Conservation (phyloP, 2,329 filamentous ascomycete genomes). For the Zasmidium citrigriseum region DNA sequence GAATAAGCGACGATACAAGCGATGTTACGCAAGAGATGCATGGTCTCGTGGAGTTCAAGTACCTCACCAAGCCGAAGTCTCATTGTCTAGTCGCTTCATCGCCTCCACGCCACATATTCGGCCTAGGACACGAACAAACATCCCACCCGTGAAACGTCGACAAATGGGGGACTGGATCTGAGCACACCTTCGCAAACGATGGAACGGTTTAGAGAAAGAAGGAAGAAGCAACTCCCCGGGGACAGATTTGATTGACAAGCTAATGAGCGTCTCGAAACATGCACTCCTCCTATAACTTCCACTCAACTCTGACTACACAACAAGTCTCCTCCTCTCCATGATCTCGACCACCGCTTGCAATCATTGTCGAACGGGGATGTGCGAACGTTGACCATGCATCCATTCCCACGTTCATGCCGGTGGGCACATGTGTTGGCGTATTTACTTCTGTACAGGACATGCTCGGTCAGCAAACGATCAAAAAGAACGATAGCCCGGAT, state of each 20-base stretch:
- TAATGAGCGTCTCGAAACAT: constrained; percentile 15
- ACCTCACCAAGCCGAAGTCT: too few relatives aligned
- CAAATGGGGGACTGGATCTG: too few relatives aligned
- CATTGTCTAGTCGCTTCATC: too few relatives aligned
- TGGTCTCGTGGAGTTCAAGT: too few relatives aligned
- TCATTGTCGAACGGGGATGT: constrained; percentile 7
- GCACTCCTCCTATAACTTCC: background rate
- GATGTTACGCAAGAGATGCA: too few relatives aligned
- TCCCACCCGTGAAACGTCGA: too few relatives aligned
- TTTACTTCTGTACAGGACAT: constrained; percentile 7
- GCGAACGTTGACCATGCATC: constrained; percentile 8
- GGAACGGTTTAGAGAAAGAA: background rate
- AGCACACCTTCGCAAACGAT: too few relatives aligned
- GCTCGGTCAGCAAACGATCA: constrained; percentile 3
- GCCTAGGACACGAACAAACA: too few relatives aligned
- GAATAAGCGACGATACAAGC: too few relatives aligned
- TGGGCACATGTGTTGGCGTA: constrained; percentile 4
- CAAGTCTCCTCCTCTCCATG: constrained; percentile 7
- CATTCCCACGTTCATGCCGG: constrained; percentile 8
- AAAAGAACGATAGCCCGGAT: background rate
- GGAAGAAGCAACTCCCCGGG: constrained; percentile 7
- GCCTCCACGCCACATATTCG: too few relatives aligned
- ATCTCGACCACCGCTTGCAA: constrained; percentile 7
- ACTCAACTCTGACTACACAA: constrained; percentile 2
- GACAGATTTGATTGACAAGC: constrained; percentile 18